phyloP scores from a whole-genome alignment of 73 alveolate genomes.

The Tetrahymena borealis region DNA sequence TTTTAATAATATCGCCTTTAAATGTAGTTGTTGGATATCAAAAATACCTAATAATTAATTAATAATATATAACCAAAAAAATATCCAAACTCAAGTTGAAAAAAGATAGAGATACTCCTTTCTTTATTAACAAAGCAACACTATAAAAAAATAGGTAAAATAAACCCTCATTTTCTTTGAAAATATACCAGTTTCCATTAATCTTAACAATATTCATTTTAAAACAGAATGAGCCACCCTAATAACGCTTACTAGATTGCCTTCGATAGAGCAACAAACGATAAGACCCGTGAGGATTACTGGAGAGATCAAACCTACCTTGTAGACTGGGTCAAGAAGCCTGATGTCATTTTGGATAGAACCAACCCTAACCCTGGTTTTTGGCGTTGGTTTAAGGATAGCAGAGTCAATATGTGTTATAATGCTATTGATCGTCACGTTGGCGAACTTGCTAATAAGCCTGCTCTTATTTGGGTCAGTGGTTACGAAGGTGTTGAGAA shows the following conservation, averaged over 20 bases:
- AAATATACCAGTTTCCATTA: neutral
- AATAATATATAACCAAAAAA: neutral
- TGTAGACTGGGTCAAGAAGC: slow-evolving; percentile 33
- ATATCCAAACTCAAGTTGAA: neutral
- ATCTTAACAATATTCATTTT: neutral
- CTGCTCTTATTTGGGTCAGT: slow-evolving; percentile 76
- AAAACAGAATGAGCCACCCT: neutral
- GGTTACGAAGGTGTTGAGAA: slow-evolving; percentile 53
- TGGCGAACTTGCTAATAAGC: slow-evolving; percentile 62
- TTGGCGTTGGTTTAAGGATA: slow-evolving; percentile 44
- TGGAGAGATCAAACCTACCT: slow-evolving; percentile 26
- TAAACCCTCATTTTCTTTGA: neutral
- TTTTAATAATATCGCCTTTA: too few species aligned
- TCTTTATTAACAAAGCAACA: neutral
- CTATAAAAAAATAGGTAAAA: neutral
- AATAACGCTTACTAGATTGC: slow-evolving; percentile 9
- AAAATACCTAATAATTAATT: neutral
- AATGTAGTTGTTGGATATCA: neutral
- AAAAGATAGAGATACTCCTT: neutral
- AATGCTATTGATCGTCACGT: slow-evolving; percentile 96
- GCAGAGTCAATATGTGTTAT: slow-evolving; percentile 93
- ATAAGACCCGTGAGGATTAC: neutral
- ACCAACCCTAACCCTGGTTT: slow-evolving; percentile 10
- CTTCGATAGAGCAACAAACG: neutral
- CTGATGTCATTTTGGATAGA: neutral